These are phyloP conservation scores for Hemileccinum rubropunctum DNA, from an alignment of 768 basidiomycete species.

Conservation along the genomic window DNA sequence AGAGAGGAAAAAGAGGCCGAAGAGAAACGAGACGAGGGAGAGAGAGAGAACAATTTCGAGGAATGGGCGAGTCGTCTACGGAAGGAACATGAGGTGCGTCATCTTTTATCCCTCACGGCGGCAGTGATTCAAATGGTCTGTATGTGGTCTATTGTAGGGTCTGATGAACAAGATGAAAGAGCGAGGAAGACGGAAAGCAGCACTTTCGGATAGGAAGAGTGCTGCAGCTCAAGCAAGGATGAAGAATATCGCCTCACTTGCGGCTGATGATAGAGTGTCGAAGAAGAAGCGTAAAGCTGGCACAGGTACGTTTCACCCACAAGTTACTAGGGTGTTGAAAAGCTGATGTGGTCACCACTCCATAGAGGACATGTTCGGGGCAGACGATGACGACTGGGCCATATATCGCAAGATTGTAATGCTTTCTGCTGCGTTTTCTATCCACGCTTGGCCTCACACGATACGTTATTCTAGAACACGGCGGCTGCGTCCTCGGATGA, in stretches of 20 bases:
- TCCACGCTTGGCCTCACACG: not conserved
- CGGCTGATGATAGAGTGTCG: slow-evolving; percentile 77
- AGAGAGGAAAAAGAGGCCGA: slow-evolving; percentile 62
- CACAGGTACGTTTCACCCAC: slow-evolving; percentile 52
- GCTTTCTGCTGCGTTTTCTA: slow-evolving; percentile 16
- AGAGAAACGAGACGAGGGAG: slow-evolving; percentile 65
- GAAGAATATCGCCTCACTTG: slow-evolving; percentile 92
- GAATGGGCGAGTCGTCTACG: slow-evolving; percentile 76
- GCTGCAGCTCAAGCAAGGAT: slow-evolving; percentile 93
- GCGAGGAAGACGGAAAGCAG: slow-evolving; percentile 72
- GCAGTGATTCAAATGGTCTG: not conserved
- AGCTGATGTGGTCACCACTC: slow-evolving; percentile 2
- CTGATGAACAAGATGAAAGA: slow-evolving; percentile 86
- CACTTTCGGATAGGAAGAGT: slow-evolving; percentile 87
- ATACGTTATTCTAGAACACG: slow-evolving; percentile 54
- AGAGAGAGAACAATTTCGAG: slow-evolving; percentile 64
- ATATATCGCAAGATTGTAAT: slow-evolving; percentile 94
- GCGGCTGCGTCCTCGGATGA: slow-evolving; percentile 79
- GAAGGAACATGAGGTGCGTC: slow-evolving; percentile 74
- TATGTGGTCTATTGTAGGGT: slow-evolving; percentile 38
- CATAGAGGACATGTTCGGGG: slow-evolving; percentile 89
- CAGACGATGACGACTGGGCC: slow-evolving; percentile 94
- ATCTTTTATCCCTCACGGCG: not conserved
- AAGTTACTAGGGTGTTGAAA: not conserved
- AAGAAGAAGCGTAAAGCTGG: slow-evolving; percentile 85